Percentiles rank a stretch among this genome's conserved stretches.
Conservation (phyloP, 1,139 yeast species). For the Scheffersomyces illinoinensis region DNA sequence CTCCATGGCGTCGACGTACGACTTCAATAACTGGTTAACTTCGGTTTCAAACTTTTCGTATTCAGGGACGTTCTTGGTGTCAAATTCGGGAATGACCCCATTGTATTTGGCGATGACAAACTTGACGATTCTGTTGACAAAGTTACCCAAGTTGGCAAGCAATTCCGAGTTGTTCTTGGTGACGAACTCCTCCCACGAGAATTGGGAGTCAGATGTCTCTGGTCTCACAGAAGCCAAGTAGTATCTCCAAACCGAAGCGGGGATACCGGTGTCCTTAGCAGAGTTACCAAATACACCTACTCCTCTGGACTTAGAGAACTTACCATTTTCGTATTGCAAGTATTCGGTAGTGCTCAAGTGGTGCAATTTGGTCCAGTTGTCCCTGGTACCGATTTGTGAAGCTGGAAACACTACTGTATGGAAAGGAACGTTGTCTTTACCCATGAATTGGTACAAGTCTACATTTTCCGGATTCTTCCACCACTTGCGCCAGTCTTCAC, state of each 20-base stretch:
- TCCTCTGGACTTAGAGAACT: conserved; percentile 94
- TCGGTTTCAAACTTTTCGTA: conserved; percentile 57
- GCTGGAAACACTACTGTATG: conserved; percentile 98
- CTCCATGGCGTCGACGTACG: conserved; percentile 75
- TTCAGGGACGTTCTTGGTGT: conserved; percentile 46
- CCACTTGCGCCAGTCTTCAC: conserved; percentile 73
- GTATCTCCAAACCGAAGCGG: conserved; percentile 97
- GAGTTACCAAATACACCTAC: conserved; percentile 98
- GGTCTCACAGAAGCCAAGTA: conserved; percentile 92
- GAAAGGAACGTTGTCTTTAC: conserved; percentile 98
- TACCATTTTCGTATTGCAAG: conserved; percentile 95
- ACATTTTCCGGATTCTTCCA: conserved; percentile 91
- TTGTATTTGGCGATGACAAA: conserved; percentile 89
- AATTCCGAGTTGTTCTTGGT: conserved; percentile 90
- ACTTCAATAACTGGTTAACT: conserved; percentile 57
- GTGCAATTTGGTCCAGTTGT: conserved; percentile 87
- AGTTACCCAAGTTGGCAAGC: conserved; percentile 94
- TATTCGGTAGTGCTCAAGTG: conserved; percentile 95
- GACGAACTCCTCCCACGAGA: conserved; percentile 96
- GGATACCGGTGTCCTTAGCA: conserved; percentile 88
- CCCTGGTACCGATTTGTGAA: conserved; percentile 82
- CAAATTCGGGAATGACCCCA: conserved; percentile 77
- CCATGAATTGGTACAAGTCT: conserved; percentile 93
- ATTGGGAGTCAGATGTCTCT: conserved; percentile 92
- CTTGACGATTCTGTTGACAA: conserved; percentile 90